Base-by-base conservation (phyloP, 2,329 filamentous ascomycete species). In the Fusarium poae region DNA sequence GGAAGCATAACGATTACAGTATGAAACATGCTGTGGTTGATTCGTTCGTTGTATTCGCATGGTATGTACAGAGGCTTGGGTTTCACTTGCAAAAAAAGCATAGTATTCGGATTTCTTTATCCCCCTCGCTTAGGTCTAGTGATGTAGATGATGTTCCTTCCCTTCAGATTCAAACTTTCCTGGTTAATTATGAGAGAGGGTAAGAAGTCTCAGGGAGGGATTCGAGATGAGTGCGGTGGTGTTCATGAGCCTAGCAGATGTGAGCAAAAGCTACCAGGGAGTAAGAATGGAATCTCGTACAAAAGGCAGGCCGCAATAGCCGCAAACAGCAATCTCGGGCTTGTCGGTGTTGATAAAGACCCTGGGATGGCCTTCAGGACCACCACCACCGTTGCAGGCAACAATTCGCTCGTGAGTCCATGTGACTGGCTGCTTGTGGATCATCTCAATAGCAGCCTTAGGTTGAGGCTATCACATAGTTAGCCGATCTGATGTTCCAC, bases 271-370 rank as follows among this genome's bases (percentile, higher is more conserved):
- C 16, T 49, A 53, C 46, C 13, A 40, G 9, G n/a, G 8, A n/a
- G 5, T 16, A 44, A 25, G 5, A 8, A 20, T 32, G 18, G 16
- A n/a, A 39, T n/a, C 55, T 81, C 94, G 78, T 87, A 98, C 96
- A 79, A 90, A 99, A 74, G 96, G 96, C 72, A 96, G 79, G 54
- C 96, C 96, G 79, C 96, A 99, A 84, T 99, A 99, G 77, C 87
- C 91, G 85, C 96, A 99, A 78, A 85, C 85, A 81, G 89, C 88
- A 75, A 99, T 97, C 84, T 98, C 90, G 43, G 96, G 92, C 86
- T 97, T 98, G 82, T 99, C 96, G 72, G 92, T 91, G 83, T 99
- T 99, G 88, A 99, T 99, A 80, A 94, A 99, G 82, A 99, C 91
- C 77, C 89, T 88, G 50, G 96, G 96, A 80, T 99, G 96, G 43